Evolutionary conservation across 306 rosid species (phyloP).

Genomic region (Malus domestica): DNA sequence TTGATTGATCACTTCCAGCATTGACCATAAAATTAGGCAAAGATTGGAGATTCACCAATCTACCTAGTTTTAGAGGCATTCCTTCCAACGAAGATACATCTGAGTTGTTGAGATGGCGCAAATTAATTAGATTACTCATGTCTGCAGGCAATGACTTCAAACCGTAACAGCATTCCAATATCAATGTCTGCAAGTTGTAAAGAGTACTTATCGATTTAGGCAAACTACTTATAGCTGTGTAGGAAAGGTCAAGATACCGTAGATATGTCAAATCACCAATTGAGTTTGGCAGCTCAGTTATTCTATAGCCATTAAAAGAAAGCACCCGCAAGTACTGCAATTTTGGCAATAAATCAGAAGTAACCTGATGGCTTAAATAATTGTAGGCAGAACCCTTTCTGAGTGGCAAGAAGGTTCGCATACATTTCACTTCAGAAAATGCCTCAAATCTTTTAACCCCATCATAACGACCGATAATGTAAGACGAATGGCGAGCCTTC

Average conservation of each 20-base stretch:
- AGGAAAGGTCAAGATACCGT: too few relatives aligned
- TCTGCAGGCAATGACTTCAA: background rate
- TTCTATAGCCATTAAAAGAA: too few relatives aligned
- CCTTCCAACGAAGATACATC: accelerated
- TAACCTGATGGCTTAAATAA: too few relatives aligned
- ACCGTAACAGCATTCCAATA: background rate
- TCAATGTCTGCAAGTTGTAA: background rate
- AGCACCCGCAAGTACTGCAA: too few relatives aligned
- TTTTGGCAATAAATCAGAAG: background rate
- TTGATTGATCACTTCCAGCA: background rate
- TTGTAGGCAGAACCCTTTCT: too few relatives aligned
- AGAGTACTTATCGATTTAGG: background rate
- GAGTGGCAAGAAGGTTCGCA: background rate
- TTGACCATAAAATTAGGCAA: too few relatives aligned
- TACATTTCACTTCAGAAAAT: background rate
- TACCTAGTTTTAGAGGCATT: background rate
- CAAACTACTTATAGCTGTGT: background rate
- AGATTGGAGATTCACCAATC: background rate
- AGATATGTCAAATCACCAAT: too few relatives aligned
- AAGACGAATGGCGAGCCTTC: slow-evolving; percentile 11
- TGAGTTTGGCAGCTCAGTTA: too few relatives aligned
- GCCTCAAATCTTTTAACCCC: background rate
- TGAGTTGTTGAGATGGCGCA: background rate
- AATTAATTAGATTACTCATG: background rate
- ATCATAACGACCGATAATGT: accelerated